phyloP scores from a whole-genome alignment of 192 early-diverging fungal species.

The Lobosporangium transversale region DNA sequence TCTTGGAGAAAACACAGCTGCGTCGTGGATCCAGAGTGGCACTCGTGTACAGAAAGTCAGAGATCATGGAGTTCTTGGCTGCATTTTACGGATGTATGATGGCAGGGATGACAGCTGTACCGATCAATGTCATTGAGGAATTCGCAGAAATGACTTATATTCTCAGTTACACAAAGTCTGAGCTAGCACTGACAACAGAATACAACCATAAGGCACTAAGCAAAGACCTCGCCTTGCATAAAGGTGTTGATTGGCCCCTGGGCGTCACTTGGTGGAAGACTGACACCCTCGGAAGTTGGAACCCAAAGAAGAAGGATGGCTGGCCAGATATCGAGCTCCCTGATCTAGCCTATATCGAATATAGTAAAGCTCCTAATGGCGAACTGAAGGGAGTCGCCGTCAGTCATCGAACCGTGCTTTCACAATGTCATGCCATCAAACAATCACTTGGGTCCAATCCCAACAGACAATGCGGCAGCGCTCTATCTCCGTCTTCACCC shows the following conservation, averaged over 20 bases:
- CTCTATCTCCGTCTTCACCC: conserved; percentile 11
- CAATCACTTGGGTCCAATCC: conserved; percentile 50
- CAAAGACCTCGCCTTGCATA: conserved; percentile 72
- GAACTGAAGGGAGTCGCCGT: conserved; percentile 87
- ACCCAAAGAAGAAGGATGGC: conserved; percentile 66
- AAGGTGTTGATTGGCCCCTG: conserved; percentile 70
- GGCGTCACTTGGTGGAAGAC: conserved; percentile 86
- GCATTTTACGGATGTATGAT: conserved; percentile 85
- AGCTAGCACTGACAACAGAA: conserved; percentile 85
- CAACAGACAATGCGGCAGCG: conserved; percentile 8
- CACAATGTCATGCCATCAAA: conserved; percentile 68
- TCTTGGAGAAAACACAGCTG: conserved; percentile 70
- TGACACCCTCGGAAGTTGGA: conserved; percentile 75
- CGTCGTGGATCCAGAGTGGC: conserved; percentile 76
- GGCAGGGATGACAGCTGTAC: conserved; percentile 84
- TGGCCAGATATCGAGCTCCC: conserved; percentile 58
- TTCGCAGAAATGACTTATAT: conserved; percentile 82
- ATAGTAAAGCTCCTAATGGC: conserved; percentile 83
- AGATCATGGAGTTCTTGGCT: conserved; percentile 84
- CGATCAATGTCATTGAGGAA: conserved; percentile 84
- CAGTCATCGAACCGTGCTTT: conserved; percentile 78
- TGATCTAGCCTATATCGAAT: conserved; percentile 88
- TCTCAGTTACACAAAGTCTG: conserved; percentile 70
- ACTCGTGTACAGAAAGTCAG: conserved; percentile 82
- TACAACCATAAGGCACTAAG: conserved; percentile 77